Conservation (phyloP, 371 early-diverging fungal genomes). For the Nematocida minor region DNA sequence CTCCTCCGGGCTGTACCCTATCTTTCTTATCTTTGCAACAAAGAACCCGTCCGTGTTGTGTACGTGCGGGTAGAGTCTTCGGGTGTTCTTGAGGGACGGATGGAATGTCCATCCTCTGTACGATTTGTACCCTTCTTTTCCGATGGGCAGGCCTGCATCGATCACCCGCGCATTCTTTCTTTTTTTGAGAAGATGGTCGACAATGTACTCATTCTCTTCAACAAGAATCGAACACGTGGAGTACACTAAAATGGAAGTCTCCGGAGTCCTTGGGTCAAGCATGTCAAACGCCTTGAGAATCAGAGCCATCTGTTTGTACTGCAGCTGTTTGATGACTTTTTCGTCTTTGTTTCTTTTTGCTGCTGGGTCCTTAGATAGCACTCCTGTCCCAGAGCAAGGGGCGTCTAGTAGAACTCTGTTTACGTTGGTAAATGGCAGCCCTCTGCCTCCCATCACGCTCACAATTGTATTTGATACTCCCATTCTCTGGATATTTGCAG, state of each 20-base stretch:
- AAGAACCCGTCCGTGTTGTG: conserved; percentile 99
- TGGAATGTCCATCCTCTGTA: conserved; percentile 70
- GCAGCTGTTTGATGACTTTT: conserved; percentile 78
- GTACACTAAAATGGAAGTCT: conserved; percentile 80
- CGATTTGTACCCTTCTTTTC: conserved; percentile 60
- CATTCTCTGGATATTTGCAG: conserved; percentile 86
- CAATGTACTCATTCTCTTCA: conserved; percentile 95
- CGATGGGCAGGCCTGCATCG: conserved; percentile 68
- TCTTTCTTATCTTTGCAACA: conserved; percentile 86
- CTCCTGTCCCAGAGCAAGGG: conserved; percentile 96
- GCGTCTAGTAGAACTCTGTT: conserved; percentile 95
- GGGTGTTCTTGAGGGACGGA: conserved; percentile 72
- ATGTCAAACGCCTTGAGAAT: conserved; percentile 90
- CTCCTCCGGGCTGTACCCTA: conserved; percentile 27
- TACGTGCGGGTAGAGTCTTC: conserved; percentile 90
- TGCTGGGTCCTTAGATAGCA: conserved; percentile 89
- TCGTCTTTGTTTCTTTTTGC: conserved; percentile 83
- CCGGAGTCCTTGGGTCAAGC: conserved; percentile 76
- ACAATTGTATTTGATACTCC: conserved; percentile 85
- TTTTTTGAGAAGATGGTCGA: conserved; percentile 84
- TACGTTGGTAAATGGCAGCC: conserved; percentile 83
- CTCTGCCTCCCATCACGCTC: conserved; percentile 88
- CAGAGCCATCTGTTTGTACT: conserved; percentile 85
- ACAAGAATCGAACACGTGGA: conserved; percentile 96
- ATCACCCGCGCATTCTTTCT: conserved; percentile 85